Evolutionary conservation across 495 filamentous ascomycete genomes (phyloP).

Genomic region (Trichoderma parareesei): DNA sequence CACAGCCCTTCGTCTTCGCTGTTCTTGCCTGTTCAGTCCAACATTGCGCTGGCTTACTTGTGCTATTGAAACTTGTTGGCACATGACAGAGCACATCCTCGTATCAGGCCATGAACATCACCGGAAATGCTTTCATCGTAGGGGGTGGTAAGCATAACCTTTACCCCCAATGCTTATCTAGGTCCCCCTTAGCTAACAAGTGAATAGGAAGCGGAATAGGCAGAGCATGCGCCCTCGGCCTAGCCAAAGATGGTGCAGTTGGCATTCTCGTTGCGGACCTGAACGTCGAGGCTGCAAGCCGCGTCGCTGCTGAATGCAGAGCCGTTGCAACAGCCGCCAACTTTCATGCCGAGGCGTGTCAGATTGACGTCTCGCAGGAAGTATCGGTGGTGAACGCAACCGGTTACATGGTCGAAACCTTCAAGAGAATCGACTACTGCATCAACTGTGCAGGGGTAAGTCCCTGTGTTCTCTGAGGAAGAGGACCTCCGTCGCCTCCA

Average conservation of each 20-base stretch:
- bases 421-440: conserved; percentile 2
- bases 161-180: neutral
- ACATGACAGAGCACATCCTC: neutral
- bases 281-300: neutral
- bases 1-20: no score
- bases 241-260: neutral
- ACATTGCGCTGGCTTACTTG: neutral
- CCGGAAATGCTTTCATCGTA: neutral
- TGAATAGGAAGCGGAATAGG: neutral
- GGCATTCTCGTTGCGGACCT: neutral
- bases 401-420: neutral
- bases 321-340: neutral
- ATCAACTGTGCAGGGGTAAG: conserved; percentile 7
- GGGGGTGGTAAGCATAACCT: neutral
- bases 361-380: neutral
- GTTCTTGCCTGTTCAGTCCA: neutral
- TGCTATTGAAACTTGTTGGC: neutral
- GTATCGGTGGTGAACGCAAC: conserved; percentile 1
- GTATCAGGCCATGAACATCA: neutral
- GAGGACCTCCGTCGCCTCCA: no score
- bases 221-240: neutral
- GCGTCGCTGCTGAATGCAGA: neutral
- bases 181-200: neutral
- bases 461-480: neutral
- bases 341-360: neutral